Percentiles rank a stretch among this genome's conserved stretches.
phyloP scores from a whole-genome alignment of 352 stramenopile species.

The Phytopythium montanum region DNA sequence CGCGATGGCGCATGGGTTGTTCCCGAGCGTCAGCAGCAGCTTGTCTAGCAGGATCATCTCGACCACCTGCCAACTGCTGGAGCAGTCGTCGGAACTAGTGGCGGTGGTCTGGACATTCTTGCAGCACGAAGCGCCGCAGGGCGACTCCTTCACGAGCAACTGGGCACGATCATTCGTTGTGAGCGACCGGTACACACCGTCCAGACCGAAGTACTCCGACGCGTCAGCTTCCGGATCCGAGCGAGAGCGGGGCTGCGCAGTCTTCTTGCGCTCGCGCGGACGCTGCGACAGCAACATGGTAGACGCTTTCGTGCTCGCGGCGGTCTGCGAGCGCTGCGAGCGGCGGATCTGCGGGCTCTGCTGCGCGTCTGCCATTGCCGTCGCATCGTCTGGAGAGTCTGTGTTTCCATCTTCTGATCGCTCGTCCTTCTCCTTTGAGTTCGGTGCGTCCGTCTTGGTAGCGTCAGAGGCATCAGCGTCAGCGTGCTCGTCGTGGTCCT shows the following conservation, averaged over 20 bases:
- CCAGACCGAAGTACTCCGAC: slow-evolving; percentile 59
- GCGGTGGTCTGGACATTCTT: slow-evolving; percentile 8
- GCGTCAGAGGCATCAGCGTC: neutral
- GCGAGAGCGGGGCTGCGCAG: slow-evolving; percentile 21
- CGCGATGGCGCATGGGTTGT: slow-evolving; percentile 38
- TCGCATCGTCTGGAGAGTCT: slow-evolving; percentile 3
- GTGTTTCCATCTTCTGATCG: neutral
- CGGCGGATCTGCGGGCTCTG: slow-evolving; percentile 16
- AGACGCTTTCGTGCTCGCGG: slow-evolving; percentile 52
- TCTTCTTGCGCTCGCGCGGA: slow-evolving; percentile 28
- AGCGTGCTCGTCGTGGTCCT: neutral
- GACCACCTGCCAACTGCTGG: slow-evolving; percentile 24
- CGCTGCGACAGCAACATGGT: slow-evolving; percentile 26
- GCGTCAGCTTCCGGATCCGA: slow-evolving; percentile 24
- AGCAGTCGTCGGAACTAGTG: slow-evolving; percentile 1
- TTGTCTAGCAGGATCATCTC: slow-evolving; percentile 48
- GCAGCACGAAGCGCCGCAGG: slow-evolving; percentile 24
- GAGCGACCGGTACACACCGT: slow-evolving; percentile 38
- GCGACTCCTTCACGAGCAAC: slow-evolving; percentile 19
- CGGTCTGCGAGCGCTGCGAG: slow-evolving; percentile 44
- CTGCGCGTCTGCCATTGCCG: neutral
- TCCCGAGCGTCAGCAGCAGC: slow-evolving; percentile 28
- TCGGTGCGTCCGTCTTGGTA: neutral
- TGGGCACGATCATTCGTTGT: slow-evolving; percentile 23
- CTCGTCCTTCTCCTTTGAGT: neutral